These are phyloP conservation scores for Aspergillus eucalypticola DNA, from an alignment of 2,329 filamentous ascomycete species.

Conservation along the genomic window DNA sequence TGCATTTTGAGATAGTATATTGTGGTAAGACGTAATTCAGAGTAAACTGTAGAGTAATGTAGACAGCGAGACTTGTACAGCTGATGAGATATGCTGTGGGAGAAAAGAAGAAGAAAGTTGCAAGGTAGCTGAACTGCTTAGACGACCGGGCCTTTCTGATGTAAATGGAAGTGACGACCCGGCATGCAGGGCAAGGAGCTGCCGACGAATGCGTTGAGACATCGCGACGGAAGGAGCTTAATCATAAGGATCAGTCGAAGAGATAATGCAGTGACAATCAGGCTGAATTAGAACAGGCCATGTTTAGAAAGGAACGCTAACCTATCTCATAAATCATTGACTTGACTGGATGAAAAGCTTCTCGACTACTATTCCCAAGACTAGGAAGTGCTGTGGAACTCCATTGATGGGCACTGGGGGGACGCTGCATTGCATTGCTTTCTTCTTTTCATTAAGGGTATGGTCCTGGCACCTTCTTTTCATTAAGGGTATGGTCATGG, in stretches of 20 bases:
- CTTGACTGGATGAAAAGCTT: background rate
- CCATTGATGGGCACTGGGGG: background rate
- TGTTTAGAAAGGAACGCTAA: background rate
- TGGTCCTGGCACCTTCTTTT: background rate
- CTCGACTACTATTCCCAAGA: background rate
- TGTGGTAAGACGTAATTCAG: slow-evolving; percentile 11
- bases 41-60: slow-evolving; percentile 28
- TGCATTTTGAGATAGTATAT: slow-evolving; percentile 24
- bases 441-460: slow-evolving; percentile 5
- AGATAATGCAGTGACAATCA: background rate
- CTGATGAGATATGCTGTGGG: slow-evolving; percentile 5
- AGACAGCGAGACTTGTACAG: slow-evolving; percentile 14
- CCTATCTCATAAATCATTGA: background rate
- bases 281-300: background rate
- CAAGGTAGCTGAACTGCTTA: background rate
- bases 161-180: background rate
- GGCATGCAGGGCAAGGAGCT: background rate
- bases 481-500: background rate
- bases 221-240: background rate
- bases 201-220: background rate
- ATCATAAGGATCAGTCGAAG: background rate
- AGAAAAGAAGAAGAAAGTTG: background rate
- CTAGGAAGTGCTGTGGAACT: no score
- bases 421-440: background rate
- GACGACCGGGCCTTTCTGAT: background rate